Evolutionary conservation across 208 protist species (phyloP).

Genomic region (Leishmania guyanensis): DNA sequence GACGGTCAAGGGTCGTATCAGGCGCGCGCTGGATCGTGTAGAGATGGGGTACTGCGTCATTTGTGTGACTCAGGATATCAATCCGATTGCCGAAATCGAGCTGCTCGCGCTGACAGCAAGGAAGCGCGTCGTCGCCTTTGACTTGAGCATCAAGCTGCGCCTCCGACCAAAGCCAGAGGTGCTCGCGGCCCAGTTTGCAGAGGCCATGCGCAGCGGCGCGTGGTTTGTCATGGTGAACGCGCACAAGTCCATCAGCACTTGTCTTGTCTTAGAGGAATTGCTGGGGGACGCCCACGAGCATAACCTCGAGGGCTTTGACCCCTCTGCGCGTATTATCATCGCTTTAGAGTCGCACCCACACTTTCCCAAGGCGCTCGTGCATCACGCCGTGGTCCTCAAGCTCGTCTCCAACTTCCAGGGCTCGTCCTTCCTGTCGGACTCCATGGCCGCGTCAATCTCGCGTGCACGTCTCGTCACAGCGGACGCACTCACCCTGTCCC

Average conservation of each 20-base stretch:
- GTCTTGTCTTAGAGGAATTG: constrained; percentile 62
- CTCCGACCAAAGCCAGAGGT: constrained; percentile 63
- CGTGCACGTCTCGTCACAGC: constrained; percentile 66
- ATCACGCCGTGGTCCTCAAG: constrained; percentile 56
- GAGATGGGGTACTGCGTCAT: constrained; percentile 59
- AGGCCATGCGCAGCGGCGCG: constrained; percentile 60
- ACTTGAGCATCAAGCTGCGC: constrained; percentile 80
- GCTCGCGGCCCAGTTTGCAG: constrained; percentile 52
- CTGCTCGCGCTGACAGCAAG: constrained; percentile 52
- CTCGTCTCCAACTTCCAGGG: constrained; percentile 57
- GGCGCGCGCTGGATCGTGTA: constrained; percentile 49
- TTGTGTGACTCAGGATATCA: constrained; percentile 76
- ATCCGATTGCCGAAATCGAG: constrained; percentile 84
- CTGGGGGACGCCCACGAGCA: constrained; percentile 55
- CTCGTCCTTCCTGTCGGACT: constrained; percentile 55
- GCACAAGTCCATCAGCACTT: constrained; percentile 85
- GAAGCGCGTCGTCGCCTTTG: constrained; percentile 45
- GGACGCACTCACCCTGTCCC: constrained; percentile 48
- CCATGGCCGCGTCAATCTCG: constrained; percentile 55
- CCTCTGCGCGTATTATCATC: constrained; percentile 60
- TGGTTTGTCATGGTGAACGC: constrained; percentile 84
- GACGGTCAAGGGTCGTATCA: constrained; percentile 44
- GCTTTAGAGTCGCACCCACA: constrained; percentile 77
- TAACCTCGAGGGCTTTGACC: constrained; percentile 67
- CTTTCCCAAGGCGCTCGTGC: constrained; percentile 70